Evolutionary conservation across 805 yeast genomes (phyloP).

Genomic region (Isabelozyma rhagii): DNA sequence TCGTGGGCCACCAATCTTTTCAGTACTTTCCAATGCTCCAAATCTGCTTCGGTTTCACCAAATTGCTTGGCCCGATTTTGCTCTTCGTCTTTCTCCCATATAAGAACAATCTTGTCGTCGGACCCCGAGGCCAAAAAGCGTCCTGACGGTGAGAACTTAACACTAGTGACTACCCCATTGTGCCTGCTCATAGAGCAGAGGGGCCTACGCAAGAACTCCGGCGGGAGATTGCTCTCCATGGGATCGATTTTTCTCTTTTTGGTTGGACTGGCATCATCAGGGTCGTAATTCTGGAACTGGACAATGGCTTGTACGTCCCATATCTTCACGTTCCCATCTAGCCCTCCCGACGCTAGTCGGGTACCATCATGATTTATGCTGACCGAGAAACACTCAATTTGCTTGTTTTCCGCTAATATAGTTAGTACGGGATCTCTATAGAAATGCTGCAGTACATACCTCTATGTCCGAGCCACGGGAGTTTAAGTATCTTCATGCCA

Average conservation of each 20-base stretch:
- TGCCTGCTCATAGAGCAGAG: constrained; percentile 91
- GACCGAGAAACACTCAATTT: constrained; percentile 82
- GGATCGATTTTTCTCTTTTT: constrained; percentile 8
- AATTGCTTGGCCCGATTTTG: constrained; percentile 57
- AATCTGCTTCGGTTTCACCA: constrained; percentile 67
- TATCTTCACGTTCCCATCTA: constrained; percentile 84
- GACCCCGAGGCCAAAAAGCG: constrained; percentile 91
- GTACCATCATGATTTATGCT: constrained; percentile 79
- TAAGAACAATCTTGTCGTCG: constrained; percentile 85
- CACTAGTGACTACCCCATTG: constrained; percentile 94
- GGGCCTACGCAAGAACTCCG: constrained; percentile 41
- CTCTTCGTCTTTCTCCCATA: constrained; percentile 89
- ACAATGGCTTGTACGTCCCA: constrained; percentile 70
- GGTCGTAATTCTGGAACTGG: constrained; percentile 28
- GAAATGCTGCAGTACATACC: constrained; percentile 25
- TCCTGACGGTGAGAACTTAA: constrained; percentile 90
- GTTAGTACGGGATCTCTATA: constrained; percentile 16
- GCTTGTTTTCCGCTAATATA: constrained; percentile 65
- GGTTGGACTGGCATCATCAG: not conserved
- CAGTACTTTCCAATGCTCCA: constrained; percentile 93
- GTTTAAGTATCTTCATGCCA: constrained; percentile 36
- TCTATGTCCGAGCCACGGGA: constrained; percentile 44
- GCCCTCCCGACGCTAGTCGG: constrained; percentile 89
- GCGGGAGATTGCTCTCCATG: constrained; percentile 10
- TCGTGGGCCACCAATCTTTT: constrained; percentile 94